phyloP scores from a whole-genome alignment of 2,329 filamentous ascomycete species.

The Colletotrichum sp. region DNA sequence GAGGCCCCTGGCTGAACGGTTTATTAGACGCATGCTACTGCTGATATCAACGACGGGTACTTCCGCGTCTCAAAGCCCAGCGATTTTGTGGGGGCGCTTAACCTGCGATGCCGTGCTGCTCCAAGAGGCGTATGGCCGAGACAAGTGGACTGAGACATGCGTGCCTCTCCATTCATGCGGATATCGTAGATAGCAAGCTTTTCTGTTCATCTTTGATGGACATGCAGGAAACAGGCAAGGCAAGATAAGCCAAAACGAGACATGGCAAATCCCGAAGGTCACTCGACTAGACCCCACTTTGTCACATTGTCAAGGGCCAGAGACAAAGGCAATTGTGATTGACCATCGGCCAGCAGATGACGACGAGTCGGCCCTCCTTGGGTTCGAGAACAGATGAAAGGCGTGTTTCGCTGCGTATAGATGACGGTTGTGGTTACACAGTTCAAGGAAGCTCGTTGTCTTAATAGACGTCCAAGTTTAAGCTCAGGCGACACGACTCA shows the following conservation, averaged over 20 bases:
- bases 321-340: background rate
- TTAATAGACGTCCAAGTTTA: background rate
- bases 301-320: background rate
- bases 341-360: background rate
- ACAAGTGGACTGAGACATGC: background rate
- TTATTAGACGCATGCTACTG: background rate
- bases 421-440: background rate
- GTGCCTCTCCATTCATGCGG: background rate
- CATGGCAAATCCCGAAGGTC: background rate
- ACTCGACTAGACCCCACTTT: background rate
- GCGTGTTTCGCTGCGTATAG: background rate
- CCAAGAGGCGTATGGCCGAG: background rate
- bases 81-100: background rate
- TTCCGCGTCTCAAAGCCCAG: background rate
- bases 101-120: background rate
- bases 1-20: background rate
- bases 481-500: background rate
- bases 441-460: background rate
- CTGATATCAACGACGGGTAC: background rate
- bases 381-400: background rate
- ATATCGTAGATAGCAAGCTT: background rate
- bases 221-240: background rate
- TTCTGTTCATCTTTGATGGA: background rate
- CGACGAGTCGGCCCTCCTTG: background rate
- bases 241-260: conserved; percentile 9